Evolutionary conservation across 2,329 filamentous ascomycete genomes (phyloP), one percentile per base, ranked within the genome.

Genomic region (Westerdykella aurantiaca): DNA sequence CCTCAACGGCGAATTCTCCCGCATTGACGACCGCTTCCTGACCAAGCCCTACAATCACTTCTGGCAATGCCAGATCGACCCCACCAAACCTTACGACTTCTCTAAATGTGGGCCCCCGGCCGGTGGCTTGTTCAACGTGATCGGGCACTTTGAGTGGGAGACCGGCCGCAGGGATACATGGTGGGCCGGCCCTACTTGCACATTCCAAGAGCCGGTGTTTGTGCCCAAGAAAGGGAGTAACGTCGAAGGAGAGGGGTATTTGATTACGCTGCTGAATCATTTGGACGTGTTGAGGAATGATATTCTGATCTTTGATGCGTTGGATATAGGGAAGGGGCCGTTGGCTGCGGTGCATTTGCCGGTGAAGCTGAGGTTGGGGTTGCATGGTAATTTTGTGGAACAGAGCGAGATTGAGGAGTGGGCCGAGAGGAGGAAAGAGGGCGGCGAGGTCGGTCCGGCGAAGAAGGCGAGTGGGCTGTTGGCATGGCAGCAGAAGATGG

Each of bases 181-280:
- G 41, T 69, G 57, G 48, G 65, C 60, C 16, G 68, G 64, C 1
- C 64, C 60, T 21, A 66, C 58, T 9, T 61, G 66, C 21, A 73
- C 73, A 0, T 73, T 77, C 47, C 76, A 79, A 53, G 76, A 79
- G 48, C 76, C 76, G 0, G 70, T 74, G 0, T 79, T 79, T 44
- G 71, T 79, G 11, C 75, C 76, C 0, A 62, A 64, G 25, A 56
- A 57, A 0, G 62, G 66, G 2, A 64, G 63, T 16, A 67, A 61
- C 0, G 59, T 44, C 1, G 75, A 79, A 50, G 75, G 74, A 0
- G 73, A 78, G 41, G 76, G 76, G 1, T 78, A 75, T 49, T 39
- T 64, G 2, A 68, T 76, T 29, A 72, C 72, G 16, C 37, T 70
- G 64, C 14, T 76, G 66, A 58, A 65, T 69, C 50, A 69, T 67